phyloP scores from a whole-genome alignment of 2,329 filamentous ascomycete genomes.

The Alternaria metachromatica region DNA sequence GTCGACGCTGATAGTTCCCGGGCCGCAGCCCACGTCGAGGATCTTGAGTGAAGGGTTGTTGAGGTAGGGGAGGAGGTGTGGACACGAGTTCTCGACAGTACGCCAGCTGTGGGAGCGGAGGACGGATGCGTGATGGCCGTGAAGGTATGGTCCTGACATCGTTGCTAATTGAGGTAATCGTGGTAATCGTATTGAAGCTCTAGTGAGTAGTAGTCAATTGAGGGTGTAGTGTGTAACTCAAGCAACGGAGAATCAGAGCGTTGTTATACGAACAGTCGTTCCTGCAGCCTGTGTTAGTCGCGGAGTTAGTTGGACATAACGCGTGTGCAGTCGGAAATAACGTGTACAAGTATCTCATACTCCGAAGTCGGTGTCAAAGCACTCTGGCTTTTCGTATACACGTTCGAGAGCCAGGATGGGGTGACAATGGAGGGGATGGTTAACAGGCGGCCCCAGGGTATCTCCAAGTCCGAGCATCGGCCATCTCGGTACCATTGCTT shows the following conservation, averaged over 20 bases:
- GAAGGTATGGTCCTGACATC: slow-evolving; percentile 44
- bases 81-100: slow-evolving; percentile 54
- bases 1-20: slow-evolving; percentile 57
- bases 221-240: background rate
- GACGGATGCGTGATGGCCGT: slow-evolving; percentile 51
- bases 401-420: background rate
- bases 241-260: background rate
- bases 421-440: background rate
- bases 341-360: background rate
- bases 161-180: background rate
- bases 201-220: background rate
- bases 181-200: background rate
- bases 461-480: slow-evolving; percentile 10
- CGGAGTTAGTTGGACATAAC: slow-evolving; percentile 6
- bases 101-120: slow-evolving; percentile 55
- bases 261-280: background rate
- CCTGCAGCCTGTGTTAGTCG: slow-evolving; percentile 1
- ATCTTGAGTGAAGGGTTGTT: slow-evolving; percentile 41
- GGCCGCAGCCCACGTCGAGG: slow-evolving; percentile 58
- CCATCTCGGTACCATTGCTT: slow-evolving; percentile 11
- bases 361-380: background rate
- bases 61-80: slow-evolving; percentile 46
- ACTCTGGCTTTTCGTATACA: background rate
- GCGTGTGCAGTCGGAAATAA: background rate
- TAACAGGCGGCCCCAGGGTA: background rate